These are phyloP conservation scores for Globisporangium uncinulatum DNA, from an alignment of 352 stramenopile species.

Conservation along the genomic window DNA sequence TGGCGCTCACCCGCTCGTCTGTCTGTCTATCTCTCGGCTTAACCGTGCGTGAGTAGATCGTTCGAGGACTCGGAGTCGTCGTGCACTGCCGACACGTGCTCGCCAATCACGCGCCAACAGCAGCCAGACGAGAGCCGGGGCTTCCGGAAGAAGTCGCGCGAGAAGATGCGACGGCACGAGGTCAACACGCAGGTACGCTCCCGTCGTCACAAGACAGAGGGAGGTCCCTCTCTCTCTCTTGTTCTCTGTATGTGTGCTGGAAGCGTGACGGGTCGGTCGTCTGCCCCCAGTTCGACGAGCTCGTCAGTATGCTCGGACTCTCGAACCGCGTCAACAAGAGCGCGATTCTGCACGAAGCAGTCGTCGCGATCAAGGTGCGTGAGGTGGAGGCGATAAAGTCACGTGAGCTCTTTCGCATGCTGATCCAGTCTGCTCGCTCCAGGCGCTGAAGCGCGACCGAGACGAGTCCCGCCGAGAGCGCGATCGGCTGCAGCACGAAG, in stretches of 20 bases:
- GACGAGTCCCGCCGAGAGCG: constrained; percentile 56
- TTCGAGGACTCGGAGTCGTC: constrained; percentile 37
- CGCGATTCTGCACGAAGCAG: constrained; percentile 62
- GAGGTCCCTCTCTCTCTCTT: background rate
- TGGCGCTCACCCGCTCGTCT: no score
- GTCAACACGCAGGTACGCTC: constrained; percentile 66
- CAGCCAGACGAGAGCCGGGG: constrained; percentile 47
- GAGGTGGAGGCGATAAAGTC: no score
- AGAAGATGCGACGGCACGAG: constrained; percentile 76
- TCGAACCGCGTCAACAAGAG: constrained; percentile 75
- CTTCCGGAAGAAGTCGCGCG: constrained; percentile 67
- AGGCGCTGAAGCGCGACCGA: constrained; percentile 46
- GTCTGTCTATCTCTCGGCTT: no score
- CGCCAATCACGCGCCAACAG: constrained; percentile 27
- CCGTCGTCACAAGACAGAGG: no score
- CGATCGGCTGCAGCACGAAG: constrained; percentile 58
- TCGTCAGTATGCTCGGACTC: constrained; percentile 59
- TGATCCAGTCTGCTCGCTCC: background rate
- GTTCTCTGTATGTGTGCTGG: background rate
- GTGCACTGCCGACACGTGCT: constrained; percentile 34
- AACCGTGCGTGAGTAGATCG: constrained; percentile 4
- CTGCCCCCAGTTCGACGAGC: constrained; percentile 57
- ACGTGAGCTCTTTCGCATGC: background rate
- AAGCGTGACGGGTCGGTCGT: background rate
- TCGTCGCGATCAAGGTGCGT: constrained; percentile 51